phyloP scores from a whole-genome alignment of 140 eudicot genomes.

The Bidens hawaiensis region DNA sequence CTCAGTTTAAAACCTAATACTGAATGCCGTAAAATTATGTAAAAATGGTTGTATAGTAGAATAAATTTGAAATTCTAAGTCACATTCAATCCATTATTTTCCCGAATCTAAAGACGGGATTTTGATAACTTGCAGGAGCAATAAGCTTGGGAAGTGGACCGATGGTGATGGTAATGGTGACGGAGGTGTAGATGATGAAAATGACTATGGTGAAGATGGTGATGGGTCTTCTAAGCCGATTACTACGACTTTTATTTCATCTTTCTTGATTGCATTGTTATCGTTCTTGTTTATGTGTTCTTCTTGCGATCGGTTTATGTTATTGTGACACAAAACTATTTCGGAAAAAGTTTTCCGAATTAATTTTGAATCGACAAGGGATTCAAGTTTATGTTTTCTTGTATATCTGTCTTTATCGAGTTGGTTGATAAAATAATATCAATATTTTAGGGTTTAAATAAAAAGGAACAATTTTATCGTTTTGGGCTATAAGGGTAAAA shows the following conservation, averaged over 20 bases:
- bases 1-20: too few species aligned
- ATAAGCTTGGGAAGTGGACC: constrained; percentile 63
- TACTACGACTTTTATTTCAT: constrained; percentile 9
- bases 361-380: constrained; percentile 19
- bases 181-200: constrained; percentile 31
- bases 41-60: too few species aligned
- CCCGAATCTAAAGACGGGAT: not conserved
- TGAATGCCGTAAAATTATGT: too few species aligned
- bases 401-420: not conserved
- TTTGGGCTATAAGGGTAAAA: not conserved
- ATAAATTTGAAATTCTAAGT: too few species aligned
- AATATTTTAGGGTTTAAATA: too few species aligned
- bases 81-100: too few species aligned
- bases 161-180: constrained; percentile 23
- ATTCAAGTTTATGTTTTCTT: not conserved
- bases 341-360: constrained; percentile 32
- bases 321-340: constrained; percentile 28
- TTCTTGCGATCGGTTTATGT: not conserved
- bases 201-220: constrained; percentile 49
- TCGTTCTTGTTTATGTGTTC: constrained; percentile 21
- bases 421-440: not conserved
- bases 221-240: constrained; percentile 24
- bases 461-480: too few species aligned
- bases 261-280: constrained; percentile 26
- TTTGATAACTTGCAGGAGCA: constrained; percentile 39